Base-by-base conservation (phyloP, 1,284 basidiomycete species). In the Abortiporus biennis region DNA sequence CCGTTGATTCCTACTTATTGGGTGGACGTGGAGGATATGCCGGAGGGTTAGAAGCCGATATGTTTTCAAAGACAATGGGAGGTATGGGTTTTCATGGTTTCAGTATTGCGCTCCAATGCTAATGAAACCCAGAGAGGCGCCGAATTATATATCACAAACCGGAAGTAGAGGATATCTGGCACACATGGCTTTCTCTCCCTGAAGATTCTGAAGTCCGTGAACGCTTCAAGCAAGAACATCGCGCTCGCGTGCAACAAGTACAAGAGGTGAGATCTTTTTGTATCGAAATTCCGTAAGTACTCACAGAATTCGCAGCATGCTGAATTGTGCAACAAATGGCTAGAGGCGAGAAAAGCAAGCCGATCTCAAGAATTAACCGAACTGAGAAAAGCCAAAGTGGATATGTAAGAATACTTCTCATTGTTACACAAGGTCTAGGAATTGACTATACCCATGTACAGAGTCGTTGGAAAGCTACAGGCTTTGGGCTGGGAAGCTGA, bases 1-100 rank as follows among this genome's bases (percentile, higher is more conserved):
- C 36, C 21, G 42, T 43, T 15, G 42, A 43, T n/a, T 43, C 42
- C 3, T 43, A 32, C 16, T 6, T 38, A 8, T 22, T 43, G 12
- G 40, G 40, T 33, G 42, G 42, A 16, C 35, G 42, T 15, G 36
- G 36, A 12, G 42, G 42, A 3, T 38, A 19, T 33, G 29, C 23
- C 9, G 27, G 23, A 27, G 42, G 42, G 3, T 31, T 43, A 29
- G 38, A 35, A 8, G 42, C 31, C 9, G 42, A 43, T 29, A 43
- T 43, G 42, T 43, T 43, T 29, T 38, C 25, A 17, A 21, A 23
- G 15, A 25, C 29, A 9, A 17, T 29, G n/a, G 36, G 36, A 22
- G 42, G 42, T 43, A 38, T 12, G 40, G 27, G 4, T 4, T 40
- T 5, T n/a, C 15, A 23, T 23, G 11, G 23, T 12, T n/a, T 21